Conservation (phyloP, 208 protist species). For the Trypanosoma theileri region DNA sequence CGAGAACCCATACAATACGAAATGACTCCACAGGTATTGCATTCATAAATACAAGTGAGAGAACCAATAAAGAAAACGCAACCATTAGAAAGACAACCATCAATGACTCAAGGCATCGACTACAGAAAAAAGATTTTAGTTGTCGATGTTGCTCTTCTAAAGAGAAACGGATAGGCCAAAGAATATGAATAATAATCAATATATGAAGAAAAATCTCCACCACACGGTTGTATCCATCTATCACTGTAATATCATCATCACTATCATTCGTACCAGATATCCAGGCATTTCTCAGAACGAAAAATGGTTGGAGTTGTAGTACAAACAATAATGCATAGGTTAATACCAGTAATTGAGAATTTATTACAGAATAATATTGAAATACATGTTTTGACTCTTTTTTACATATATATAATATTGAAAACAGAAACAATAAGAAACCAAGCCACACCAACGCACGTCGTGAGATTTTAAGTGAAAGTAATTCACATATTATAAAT, state of each 20-base stretch:
- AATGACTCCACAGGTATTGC: constrained; percentile 23
- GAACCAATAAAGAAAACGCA: constrained; percentile 2
- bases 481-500: constrained; percentile 1
- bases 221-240: constrained; percentile 10
- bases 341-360: background rate
- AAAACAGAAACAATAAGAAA: constrained; percentile 6
- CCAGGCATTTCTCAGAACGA: constrained; percentile 36
- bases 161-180: constrained; percentile 1
- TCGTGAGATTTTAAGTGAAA: constrained; percentile 7
- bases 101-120: background rate
- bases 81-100: background rate
- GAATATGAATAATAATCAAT: constrained; percentile 11
- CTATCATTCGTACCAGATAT: constrained; percentile 31
- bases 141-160: constrained; percentile 4
- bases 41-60: constrained; percentile 13
- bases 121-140: background rate
- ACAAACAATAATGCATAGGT: constrained; percentile 33
- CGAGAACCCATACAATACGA: constrained; percentile 23
- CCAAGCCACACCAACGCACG: constrained; percentile 22
- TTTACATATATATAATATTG: background rate
- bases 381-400: background rate
- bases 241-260: constrained; percentile 16
- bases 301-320: constrained; percentile 43
- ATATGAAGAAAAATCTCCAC: constrained; percentile 25
- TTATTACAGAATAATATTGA: background rate